Evolutionary conservation across 2,329 filamentous ascomycete species (phyloP).

Genomic region (Verticillium nonalfalfae): DNA sequence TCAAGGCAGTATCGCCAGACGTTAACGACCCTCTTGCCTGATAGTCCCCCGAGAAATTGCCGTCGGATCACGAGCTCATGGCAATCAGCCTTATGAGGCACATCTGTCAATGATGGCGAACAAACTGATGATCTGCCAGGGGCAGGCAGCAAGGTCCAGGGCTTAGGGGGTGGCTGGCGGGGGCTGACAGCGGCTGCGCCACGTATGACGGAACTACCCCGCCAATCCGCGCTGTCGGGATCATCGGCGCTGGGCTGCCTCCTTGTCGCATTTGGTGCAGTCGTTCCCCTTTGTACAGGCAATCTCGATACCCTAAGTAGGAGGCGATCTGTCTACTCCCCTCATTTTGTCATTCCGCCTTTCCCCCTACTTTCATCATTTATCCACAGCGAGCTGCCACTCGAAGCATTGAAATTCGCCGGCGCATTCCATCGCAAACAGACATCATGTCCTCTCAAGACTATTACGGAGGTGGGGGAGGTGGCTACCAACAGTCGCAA

Average conservation of each 20-base stretch:
- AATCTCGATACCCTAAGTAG: neutral
- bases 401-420: neutral
- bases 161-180: neutral
- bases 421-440: neutral
- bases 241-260: neutral
- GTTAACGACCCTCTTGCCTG: too few species aligned
- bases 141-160: neutral
- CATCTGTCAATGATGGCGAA: neutral
- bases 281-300: neutral
- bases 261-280: neutral
- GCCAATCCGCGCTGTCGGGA: neutral
- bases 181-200: neutral
- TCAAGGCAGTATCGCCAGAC: too few species aligned
- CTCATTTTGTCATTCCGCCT: neutral
- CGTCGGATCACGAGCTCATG: neutral
- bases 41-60: neutral
- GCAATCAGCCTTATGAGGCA: neutral
- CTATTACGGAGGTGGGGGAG: conserved; percentile 26
- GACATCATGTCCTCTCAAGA: conserved; percentile 28
- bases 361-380: neutral
- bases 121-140: neutral
- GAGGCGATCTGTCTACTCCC: neutral
- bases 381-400: neutral
- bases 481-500: conserved; percentile 10
- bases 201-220: neutral